These are phyloP conservation scores for Senecio squalidus DNA, from an alignment of 140 eudicot genomes.

Conservation along the genomic window DNA sequence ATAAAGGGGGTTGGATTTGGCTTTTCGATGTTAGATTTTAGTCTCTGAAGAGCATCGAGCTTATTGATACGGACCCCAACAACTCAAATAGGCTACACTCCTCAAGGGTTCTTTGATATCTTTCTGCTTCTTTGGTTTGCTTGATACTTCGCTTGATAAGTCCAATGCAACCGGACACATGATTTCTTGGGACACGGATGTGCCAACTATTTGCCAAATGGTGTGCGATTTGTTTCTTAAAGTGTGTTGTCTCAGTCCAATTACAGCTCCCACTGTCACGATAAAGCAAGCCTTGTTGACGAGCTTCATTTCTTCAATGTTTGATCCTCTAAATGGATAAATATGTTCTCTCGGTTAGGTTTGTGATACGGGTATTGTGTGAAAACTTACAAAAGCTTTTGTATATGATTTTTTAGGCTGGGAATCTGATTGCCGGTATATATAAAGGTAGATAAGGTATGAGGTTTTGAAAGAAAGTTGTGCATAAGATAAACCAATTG, in stretches of 20 bases:
- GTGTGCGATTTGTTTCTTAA: conserved; percentile 21
- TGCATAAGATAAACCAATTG: conserved; percentile 2
- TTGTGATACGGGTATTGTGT: too few species aligned
- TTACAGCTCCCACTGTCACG: conserved; percentile 28
- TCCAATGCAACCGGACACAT: conserved; percentile 8
- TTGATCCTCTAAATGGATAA: neutral
- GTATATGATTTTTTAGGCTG: neutral
- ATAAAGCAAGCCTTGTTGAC: conserved; percentile 32
- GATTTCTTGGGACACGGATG: conserved; percentile 29
- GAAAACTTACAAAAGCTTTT: too few species aligned
- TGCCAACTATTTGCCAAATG: conserved; percentile 18
- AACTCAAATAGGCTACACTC: conserved; percentile 25
- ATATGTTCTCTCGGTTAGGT: neutral
- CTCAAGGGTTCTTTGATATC: conserved; percentile 22
- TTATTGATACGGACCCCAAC: conserved; percentile 43
- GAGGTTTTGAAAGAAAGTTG: conserved; percentile 7
- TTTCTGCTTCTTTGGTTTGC: conserved; percentile 6
- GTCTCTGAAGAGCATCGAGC: too few species aligned
- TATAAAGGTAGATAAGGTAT: conserved; percentile 18
- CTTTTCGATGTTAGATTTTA: too few species aligned
- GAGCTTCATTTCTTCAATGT: conserved; percentile 22
- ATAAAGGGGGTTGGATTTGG: too few species aligned
- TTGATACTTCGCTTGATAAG: neutral
- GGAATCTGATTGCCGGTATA: neutral
- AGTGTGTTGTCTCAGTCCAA: conserved; percentile 25